Evolutionary conservation across 2,329 filamentous ascomycete species (phyloP), one percentile per base, ranked within the genome.

Genomic region (Shiraia bambusicola): DNA sequence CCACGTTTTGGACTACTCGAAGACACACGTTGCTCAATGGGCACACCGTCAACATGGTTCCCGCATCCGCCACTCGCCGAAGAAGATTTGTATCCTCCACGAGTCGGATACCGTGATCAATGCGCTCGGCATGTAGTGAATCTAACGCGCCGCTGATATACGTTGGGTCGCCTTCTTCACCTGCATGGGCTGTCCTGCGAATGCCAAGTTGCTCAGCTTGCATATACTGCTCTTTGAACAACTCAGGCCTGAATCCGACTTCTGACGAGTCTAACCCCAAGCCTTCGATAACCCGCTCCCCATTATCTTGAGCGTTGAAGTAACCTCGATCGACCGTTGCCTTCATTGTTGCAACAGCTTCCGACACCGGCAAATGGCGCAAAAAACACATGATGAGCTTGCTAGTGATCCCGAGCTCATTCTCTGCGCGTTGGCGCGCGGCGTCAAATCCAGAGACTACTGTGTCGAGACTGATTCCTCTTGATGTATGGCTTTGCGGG

Each of bases 1-100:
- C 40, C 9, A 58, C 42, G 37, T 82, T 71, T 14, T 69, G 64
- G 15, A 86, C 70, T 19, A 67, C 65, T 34, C 69, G 54, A 2
- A 82, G 77, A 51, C 76, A 82, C n/a, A 90, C 80, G 66, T 92
- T 90, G 53, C 83, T 87, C 45, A 88, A 61, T 1, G 87, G 87
- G 59, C 87, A 92, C 27, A 88, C 73, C 0, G 85, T 87, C 42
- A 91, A 66, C 60, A 91, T 58, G 14, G 79, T 80, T 27, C 76
- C 71, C 40, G 80, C 71, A 10, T 69, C 61, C 2, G 78, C 83
- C 11, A 89, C 74, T 16, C 77, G 73, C 45, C 72, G 60, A 63
- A 88, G 70, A 17, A 90, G 70, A 14, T 65, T 72, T 0, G 73
- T 66, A 49, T 88, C 81, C 30, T 85, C 76, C 4, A 78, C 73